A percentile compares a stretch with the other conserved stretches of the same genome.
Evolutionary conservation across 306 rosid species (phyloP).

Genomic region (Pyrus bretschneideri): DNA sequence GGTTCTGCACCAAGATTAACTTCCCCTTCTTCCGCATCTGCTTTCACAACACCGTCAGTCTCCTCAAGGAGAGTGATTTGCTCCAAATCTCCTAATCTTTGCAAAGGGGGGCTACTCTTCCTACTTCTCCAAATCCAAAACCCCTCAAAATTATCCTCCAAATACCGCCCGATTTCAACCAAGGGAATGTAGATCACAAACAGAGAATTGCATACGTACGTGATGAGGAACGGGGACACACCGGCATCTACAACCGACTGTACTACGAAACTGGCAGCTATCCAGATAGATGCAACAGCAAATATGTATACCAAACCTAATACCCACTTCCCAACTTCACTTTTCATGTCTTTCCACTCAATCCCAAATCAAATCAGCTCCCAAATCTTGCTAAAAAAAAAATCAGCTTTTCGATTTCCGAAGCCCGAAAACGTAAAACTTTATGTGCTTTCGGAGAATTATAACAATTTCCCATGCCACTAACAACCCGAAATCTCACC

Average conservation of each 20-base stretch:
- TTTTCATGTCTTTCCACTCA: conserved; percentile 32
- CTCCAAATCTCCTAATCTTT: conserved; percentile 51
- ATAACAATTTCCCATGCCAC: conserved; percentile 14
- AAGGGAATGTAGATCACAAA: conserved; percentile 82
- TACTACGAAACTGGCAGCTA: conserved; percentile 97
- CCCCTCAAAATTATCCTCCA: conserved; percentile 58
- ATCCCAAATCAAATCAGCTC: conserved; percentile 1
- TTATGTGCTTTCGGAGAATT: not conserved
- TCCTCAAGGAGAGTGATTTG: conserved; percentile 55
- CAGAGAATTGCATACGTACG: conserved; percentile 89
- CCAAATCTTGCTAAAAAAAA: conserved; percentile 13
- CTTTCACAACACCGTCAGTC: conserved; percentile 14
- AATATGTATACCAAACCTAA: conserved; percentile 69
- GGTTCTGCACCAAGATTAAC: conserved; percentile 14
- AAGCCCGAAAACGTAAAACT: conserved; percentile 4
- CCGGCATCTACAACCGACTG: conserved; percentile 94
- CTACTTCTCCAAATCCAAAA: conserved; percentile 51
- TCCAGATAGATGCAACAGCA: conserved; percentile 89
- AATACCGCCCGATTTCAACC: conserved; percentile 64
- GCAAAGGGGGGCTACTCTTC: conserved; percentile 15
- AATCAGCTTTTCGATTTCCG: conserved; percentile 18
- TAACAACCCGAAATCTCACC: conserved; percentile 26
- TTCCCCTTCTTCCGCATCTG: conserved; percentile 31
- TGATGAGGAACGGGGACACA: conserved; percentile 82
- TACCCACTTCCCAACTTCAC: conserved; percentile 70